Conservation (phyloP, 495 filamentous ascomycete species). For the Xylaria longipes region DNA sequence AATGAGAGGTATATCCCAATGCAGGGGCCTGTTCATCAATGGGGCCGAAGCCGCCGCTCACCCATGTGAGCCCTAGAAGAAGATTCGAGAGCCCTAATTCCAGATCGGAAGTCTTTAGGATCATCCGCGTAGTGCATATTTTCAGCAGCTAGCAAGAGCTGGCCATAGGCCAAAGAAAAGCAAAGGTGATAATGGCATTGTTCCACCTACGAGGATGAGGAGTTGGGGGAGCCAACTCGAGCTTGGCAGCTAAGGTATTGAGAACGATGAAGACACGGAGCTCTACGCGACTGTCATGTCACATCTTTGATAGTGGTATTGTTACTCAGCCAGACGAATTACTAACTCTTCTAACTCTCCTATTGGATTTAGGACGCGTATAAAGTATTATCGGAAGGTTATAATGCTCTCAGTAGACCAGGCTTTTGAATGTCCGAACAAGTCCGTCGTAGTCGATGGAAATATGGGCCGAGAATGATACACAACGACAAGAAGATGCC, state of each 20-base stretch:
- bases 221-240: background rate
- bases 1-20: constrained; percentile 17
- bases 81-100: background rate
- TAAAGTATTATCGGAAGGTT: background rate
- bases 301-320: background rate
- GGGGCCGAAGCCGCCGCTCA: constrained; percentile 21
- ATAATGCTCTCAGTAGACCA: background rate
- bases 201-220: background rate
- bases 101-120: constrained; percentile 2
- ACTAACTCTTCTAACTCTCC: background rate
- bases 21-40: constrained; percentile 23
- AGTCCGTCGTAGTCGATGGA: background rate
- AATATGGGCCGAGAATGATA: background rate
- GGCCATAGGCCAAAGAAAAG: background rate
- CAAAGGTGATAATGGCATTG: constrained; percentile 1
- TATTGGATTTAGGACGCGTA: background rate
- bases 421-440: background rate
- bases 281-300: background rate
- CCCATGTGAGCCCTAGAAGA: background rate
- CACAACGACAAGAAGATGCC: background rate
- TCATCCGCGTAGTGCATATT: background rate
- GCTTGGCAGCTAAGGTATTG: background rate
- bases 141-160: background rate
- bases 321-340: background rate
- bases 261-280: background rate